Percentiles rank a stretch among this genome's conserved stretches.
Conservation (phyloP, 73 alveolate species). For the Effrenium voratum region DNA sequence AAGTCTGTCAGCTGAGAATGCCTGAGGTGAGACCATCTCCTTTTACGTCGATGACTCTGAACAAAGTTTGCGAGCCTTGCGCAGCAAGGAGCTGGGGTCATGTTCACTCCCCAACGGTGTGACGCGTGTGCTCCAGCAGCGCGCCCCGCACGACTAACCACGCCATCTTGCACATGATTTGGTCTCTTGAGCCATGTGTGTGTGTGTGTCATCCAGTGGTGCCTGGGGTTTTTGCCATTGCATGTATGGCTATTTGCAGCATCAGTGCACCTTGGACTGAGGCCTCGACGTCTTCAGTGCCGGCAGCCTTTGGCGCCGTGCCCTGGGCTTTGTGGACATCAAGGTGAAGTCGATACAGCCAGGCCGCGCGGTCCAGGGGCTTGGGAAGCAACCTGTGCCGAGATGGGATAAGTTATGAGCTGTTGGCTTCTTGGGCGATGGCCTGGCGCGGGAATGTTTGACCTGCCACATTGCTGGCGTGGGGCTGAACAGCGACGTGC, state of each 20-base stretch:
- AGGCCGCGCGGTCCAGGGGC: too few relatives aligned
- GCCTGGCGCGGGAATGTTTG: too few relatives aligned
- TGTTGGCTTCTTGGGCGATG: too few relatives aligned
- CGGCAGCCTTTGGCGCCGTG: conserved; percentile 31
- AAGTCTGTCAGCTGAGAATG: too few relatives aligned
- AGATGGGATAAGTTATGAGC: too few relatives aligned
- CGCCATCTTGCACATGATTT: not conserved
- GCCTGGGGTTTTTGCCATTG: not conserved
- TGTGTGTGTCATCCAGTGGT: not conserved
- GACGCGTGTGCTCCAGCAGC: not conserved
- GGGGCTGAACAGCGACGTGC: too few relatives aligned
- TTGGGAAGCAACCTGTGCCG: too few relatives aligned
- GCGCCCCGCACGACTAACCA: not conserved
- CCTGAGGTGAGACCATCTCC: conserved; percentile 5
- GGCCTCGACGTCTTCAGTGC: conserved; percentile 49
- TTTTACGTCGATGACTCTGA: conserved; percentile 14
- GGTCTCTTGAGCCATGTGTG: not conserved
- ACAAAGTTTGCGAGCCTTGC: not conserved
- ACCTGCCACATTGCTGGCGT: too few relatives aligned
- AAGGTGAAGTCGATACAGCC: conserved; percentile 27
- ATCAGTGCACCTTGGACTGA: not conserved
- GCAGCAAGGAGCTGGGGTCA: not conserved
- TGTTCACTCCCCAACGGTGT: not conserved
- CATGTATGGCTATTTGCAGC: too few relatives aligned
- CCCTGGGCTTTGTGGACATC: conserved; percentile 41